phyloP scores from a whole-genome alignment of 352 stramenopile species.

The Thalassiosira livingstoniorum region DNA sequence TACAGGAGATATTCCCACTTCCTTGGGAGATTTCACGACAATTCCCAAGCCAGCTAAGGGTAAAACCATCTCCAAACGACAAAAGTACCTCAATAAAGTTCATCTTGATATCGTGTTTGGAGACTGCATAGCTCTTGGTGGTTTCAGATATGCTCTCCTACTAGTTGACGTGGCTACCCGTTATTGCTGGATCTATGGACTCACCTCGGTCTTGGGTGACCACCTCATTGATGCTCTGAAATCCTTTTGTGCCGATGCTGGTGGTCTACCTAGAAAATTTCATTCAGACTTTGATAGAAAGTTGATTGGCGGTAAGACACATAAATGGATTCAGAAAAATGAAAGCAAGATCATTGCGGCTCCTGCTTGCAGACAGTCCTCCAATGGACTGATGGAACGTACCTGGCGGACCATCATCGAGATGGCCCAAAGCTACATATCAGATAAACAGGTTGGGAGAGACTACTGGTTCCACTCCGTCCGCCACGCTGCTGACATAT shows the following conservation, averaged over 20 bases:
- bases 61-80: not conserved
- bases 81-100: not conserved
- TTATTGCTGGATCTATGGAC: not conserved
- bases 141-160: not conserved
- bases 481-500: not conserved
- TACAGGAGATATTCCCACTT: not conserved
- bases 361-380: not conserved
- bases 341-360: not conserved
- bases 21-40: not conserved
- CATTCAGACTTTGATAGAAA: constrained; percentile 16
- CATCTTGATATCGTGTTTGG: too few species aligned
- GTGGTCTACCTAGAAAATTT: not conserved
- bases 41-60: not conserved
- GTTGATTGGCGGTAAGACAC: not conserved
- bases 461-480: constrained; percentile 9
- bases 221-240: not conserved
- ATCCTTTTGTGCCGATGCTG: not conserved
- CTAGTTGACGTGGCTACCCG: constrained; percentile 2
- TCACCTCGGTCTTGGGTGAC: not conserved
- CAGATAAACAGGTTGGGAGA: constrained; percentile 1
- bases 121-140: not conserved
- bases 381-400: not conserved
- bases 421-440: not conserved
- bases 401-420: not conserved
- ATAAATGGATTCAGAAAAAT: not conserved